Evolutionary conservation across 2,329 filamentous ascomycete genomes (phyloP).

Genomic region (Acrocalymma vagum): DNA sequence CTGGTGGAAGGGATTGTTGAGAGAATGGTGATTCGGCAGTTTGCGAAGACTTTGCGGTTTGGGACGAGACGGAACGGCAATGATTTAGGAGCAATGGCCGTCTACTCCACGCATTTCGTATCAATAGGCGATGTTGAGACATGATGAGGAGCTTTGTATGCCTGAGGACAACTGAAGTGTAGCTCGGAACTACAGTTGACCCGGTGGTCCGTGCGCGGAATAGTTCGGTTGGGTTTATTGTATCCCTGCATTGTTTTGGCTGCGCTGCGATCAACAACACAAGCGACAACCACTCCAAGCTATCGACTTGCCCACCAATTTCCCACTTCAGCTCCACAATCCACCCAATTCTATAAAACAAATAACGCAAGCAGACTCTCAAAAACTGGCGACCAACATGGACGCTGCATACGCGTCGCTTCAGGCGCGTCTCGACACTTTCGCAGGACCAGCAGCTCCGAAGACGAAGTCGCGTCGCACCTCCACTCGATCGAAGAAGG

Average conservation of each 20-base stretch:
- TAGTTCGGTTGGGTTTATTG: no score
- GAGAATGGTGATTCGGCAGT: slow-evolving; percentile 23
- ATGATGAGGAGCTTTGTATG: slow-evolving; percentile 34
- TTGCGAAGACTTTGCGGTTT: slow-evolving; percentile 29
- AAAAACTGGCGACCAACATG: slow-evolving; percentile 21
- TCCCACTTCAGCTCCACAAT: no score
- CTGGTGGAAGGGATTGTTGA: slow-evolving; percentile 53
- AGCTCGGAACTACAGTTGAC: no score
- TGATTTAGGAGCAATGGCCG: slow-evolving; percentile 28
- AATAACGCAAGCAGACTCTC: no score
- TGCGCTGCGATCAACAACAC: slow-evolving; percentile 12
- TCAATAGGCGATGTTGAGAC: slow-evolving; percentile 39
- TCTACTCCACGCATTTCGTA: slow-evolving; percentile 37
- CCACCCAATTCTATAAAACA: no score
- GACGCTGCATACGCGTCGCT: slow-evolving; percentile 64
- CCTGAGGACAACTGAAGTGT: slow-evolving; percentile 28
- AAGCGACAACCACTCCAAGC: slow-evolving; percentile 11
- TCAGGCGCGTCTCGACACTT: slow-evolving; percentile 82
- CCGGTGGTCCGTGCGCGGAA: no score
- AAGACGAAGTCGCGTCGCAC: slow-evolving; percentile 73
- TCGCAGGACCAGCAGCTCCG: slow-evolving; percentile 72
- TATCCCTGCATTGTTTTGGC: no score
- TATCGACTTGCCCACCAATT: no score
- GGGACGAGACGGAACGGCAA: slow-evolving; percentile 35
- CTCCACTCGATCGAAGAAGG: slow-evolving; percentile 70